Base-by-base conservation (phyloP, 2,329 filamentous ascomycete species). In the Metarhizium humberi region DNA sequence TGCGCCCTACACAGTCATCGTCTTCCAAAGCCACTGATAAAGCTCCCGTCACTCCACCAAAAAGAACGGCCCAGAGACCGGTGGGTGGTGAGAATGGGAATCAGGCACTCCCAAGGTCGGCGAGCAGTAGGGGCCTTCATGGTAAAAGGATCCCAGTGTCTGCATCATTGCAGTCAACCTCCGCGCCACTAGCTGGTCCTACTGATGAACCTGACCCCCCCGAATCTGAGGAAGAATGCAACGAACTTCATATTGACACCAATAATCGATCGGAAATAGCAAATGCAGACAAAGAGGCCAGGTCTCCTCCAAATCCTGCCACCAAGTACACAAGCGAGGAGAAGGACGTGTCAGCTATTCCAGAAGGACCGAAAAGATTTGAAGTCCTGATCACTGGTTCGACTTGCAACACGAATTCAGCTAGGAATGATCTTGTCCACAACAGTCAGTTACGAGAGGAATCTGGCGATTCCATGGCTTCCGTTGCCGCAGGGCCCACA, bases 1-100 rank as follows among this genome's bases (percentile, higher is more conserved):
- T 86, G 82, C 77, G 87, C 45, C 88, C 88, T 2, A 92, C 88
- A 0, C 80, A 86, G 48, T 76, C 81, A 49, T 89, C 85, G 5
- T 78, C 85, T 8, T 84, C 77, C 59, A 90, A 89, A 71, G 79
- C 80, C 0, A 74, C 80, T 3, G 86, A 88, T 5, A 90, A 88
- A 71, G 67, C 67, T 1, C 71, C 75, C 2, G 60, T 71, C 0
- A 79, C 79, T 0, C 78, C 80, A 2, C 78, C 79, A 0, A 71
- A 73, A 55, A 79, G 73, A 59, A 57, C 64, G 30, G 55, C 58
- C 8, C 60, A 60, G 45, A 62, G 63, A 10, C 57, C 60, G 3
- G 14, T 29, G 29, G 14, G 59, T 18, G 36, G 42, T 29, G 10
- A 53, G 49, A 38, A 50, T 54, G 25, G 42, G 20, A 25, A 38